Evolutionary conservation across 1,284 basidiomycete species (phyloP).

Genomic region (Grifola frondosa): DNA sequence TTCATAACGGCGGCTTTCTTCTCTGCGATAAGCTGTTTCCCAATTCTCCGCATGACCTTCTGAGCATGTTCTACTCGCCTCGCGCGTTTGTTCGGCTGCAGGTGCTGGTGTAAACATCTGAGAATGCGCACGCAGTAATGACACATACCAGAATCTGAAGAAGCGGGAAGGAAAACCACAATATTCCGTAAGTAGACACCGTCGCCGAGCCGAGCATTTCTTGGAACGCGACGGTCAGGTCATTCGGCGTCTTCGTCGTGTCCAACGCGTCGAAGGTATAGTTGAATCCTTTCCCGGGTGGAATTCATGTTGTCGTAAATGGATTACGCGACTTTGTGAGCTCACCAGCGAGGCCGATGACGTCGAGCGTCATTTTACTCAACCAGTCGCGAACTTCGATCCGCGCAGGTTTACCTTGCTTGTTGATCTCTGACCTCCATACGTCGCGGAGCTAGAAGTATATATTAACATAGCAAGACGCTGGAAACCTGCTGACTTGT

Average conservation of each 20-base stretch:
- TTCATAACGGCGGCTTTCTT: constrained; percentile 36
- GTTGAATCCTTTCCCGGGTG: constrained; percentile 50
- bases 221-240: constrained; percentile 42
- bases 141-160: too few species aligned
- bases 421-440: constrained; percentile 20
- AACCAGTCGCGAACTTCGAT: constrained; percentile 45
- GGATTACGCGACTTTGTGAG: too few species aligned
- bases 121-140: too few species aligned
- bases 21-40: constrained; percentile 38
- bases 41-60: constrained; percentile 34
- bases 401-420: constrained; percentile 13
- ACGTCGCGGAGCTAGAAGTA: constrained; percentile 28
- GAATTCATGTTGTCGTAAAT: too few species aligned
- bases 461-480: not conserved
- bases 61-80: constrained; percentile 23
- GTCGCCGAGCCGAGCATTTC: too few species aligned
- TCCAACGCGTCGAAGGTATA: constrained; percentile 48
- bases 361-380: constrained; percentile 46
- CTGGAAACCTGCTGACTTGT: too few species aligned
- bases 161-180: too few species aligned
- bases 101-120: not conserved
- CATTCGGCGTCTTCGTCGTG: constrained; percentile 31
- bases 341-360: constrained; percentile 49
- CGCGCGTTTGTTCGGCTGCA: constrained; percentile 32
- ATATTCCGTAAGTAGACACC: too few species aligned